phyloP scores from a whole-genome alignment of 1,139 yeast genomes.

The Protomyces pachydermus region DNA sequence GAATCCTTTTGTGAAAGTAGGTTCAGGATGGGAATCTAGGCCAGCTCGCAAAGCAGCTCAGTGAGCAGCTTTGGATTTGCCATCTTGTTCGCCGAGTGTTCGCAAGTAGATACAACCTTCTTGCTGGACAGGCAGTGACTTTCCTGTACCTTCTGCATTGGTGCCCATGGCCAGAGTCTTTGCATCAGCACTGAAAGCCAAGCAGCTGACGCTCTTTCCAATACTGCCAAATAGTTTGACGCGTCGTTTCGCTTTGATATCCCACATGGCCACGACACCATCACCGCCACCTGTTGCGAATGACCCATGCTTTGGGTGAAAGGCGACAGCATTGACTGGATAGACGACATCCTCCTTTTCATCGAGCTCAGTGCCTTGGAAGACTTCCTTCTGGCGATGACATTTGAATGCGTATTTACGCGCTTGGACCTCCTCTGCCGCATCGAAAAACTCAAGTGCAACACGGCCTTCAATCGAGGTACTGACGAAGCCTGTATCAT shows the following conservation, averaged over 20 bases:
- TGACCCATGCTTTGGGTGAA: conserved; percentile 47
- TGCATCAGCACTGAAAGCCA: conserved; percentile 44
- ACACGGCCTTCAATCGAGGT: conserved; percentile 87
- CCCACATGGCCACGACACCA: conserved; percentile 73
- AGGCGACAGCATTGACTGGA: conserved; percentile 67
- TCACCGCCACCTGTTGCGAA: conserved; percentile 79
- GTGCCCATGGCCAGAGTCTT: conserved; percentile 50
- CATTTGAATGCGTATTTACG: conserved; percentile 77
- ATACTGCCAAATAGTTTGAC: conserved; percentile 55
- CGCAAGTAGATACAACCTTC: conserved; percentile 12
- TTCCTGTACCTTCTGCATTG: conserved; percentile 19
- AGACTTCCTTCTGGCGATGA: conserved; percentile 52
- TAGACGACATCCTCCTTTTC: conserved; percentile 59
- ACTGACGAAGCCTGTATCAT: conserved; percentile 61
- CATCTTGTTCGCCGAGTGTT: conserved; percentile 7
- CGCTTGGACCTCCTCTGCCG: conserved; percentile 47
- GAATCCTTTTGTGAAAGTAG: background rate
- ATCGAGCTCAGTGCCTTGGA: conserved; percentile 29
- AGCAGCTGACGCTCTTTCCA: conserved; percentile 48
- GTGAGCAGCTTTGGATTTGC: conserved; percentile 9
- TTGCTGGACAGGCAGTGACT: background rate
- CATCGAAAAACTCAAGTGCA: conserved; percentile 67
- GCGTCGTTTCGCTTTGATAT: conserved; percentile 57
- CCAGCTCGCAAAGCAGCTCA: background rate
- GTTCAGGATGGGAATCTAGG: background rate